Conservation (phyloP, 148 eudicot species). For the Mesembryanthemum crystallinum region DNA sequence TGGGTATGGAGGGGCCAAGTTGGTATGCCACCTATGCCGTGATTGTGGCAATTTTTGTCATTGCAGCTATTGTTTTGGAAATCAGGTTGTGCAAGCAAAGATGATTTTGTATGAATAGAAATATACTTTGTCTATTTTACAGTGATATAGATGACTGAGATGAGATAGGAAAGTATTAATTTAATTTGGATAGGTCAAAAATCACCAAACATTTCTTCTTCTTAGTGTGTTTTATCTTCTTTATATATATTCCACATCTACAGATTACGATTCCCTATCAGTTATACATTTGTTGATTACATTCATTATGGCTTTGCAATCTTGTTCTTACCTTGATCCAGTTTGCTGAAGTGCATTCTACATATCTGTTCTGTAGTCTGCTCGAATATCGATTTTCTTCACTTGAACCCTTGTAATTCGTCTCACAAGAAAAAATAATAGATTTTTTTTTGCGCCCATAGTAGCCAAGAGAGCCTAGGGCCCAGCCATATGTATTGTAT, state of each 20-base stretch:
- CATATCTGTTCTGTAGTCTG: neutral
- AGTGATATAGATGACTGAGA: conserved; percentile 1
- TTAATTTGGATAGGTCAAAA: conserved; percentile 9
- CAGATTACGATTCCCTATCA: neutral
- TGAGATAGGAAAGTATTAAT: conserved; percentile 9
- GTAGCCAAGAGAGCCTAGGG: neutral
- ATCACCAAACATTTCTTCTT: neutral
- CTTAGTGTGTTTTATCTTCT: conserved; percentile 6
- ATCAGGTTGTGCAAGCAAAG: conserved; percentile 43
- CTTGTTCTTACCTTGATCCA: neutral
- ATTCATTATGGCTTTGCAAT: neutral
- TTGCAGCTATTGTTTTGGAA: conserved; percentile 43
- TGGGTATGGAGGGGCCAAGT: conserved; percentile 55
- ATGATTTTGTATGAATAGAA: conserved; percentile 22
- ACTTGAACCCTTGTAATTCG: neutral
- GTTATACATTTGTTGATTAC: neutral
- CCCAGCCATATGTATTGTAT: neutral
- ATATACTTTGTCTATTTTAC: neutral
- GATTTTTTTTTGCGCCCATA: neutral
- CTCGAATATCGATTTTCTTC: neutral
- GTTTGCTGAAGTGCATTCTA: neutral
- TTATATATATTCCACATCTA: neutral
- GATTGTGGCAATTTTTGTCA: conserved; percentile 37
- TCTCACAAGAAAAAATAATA: neutral
- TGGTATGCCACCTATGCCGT: conserved; percentile 69